Evolutionary conservation across 2,329 filamentous ascomycete genomes (phyloP).

Genomic region (Talaromyces atroroseus): DNA sequence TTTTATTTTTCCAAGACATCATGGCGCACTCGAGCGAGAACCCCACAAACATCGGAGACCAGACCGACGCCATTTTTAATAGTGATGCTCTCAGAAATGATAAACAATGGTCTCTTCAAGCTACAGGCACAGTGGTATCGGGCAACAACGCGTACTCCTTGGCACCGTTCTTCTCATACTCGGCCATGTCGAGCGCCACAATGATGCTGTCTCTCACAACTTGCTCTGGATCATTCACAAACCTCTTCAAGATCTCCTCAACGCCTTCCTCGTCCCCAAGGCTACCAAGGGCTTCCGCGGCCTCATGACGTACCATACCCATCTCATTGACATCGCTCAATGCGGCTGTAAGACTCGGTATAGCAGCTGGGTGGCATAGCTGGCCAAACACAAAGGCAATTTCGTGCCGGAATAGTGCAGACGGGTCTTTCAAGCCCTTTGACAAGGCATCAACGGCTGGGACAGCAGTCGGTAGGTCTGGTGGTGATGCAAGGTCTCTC

Average conservation of each 20-base stretch:
- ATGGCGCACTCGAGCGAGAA: background rate
- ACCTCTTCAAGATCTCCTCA: conserved; percentile 74
- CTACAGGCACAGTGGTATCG: conserved; percentile 36
- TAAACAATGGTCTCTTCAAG: conserved; percentile 11
- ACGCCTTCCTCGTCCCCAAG: conserved; percentile 87
- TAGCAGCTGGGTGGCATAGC: conserved; percentile 91
- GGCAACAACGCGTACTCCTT: conserved; percentile 90
- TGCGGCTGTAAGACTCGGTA: conserved; percentile 75
- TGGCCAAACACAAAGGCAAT: conserved; percentile 98
- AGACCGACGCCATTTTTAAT: background rate
- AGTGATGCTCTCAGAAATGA: background rate
- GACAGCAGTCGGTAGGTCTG: conserved; percentile 80
- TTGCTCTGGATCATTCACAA: conserved; percentile 83
- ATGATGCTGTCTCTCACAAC: conserved; percentile 93
- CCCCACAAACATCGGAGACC: conserved; percentile 14
- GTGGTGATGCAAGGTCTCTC: conserved; percentile 88
- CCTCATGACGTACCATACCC: conserved; percentile 97
- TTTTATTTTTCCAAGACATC: background rate
- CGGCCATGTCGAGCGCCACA: conserved; percentile 95
- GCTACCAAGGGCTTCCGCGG: conserved; percentile 90
- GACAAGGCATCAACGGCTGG: conserved; percentile 83
- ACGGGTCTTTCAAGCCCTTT: conserved; percentile 76
- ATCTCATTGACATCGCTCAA: conserved; percentile 75
- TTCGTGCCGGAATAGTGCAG: conserved; percentile 93
- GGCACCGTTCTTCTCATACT: conserved; percentile 86